Base-by-base conservation (phyloP, 257 asterid species). In the Eucommia ulmoides region DNA sequence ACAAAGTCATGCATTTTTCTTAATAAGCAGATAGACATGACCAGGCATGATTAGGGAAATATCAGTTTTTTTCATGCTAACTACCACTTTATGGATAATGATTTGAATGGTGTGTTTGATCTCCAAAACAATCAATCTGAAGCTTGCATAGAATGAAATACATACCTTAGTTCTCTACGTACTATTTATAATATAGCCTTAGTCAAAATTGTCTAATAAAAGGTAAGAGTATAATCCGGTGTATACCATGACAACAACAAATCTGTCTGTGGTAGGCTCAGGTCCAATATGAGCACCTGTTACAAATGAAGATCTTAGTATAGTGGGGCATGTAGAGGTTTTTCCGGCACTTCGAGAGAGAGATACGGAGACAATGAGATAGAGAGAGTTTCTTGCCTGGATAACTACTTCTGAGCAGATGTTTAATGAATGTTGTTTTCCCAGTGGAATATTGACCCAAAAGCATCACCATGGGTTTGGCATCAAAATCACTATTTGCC, bases 401-500 rank as follows among this genome's bases (percentile, higher is more conserved):
- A 65, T 89, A 89, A 59, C 74, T 78, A 61, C 69, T 56, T 65
- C 79, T 70, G 23, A 89, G 98, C 72, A 89, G 67, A 78, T 89
- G 98, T 58, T 89, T 89, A 49, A 89, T 89, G 71, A 89, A 89
- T 60, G 98, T 89, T 17, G 98, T 89, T 69, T 89, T 89, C 51
- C 98, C 98, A 2, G 98, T 85, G 49, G 96, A 89, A 64, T 89
- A 89, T 59, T 89, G 98, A 55, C 98, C 98, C 82, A 89, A 65
- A 52, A 89, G 83, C 98, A 89, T 89, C 73, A 89, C 98, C 98
- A 89, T 89, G 18, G 98, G 96, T 73, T 85, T 85, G 57, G 96
- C 94, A 69, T 89, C 98, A 68, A 89, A 89, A 61, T 89, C 98
- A 71, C 96, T 89, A 67, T 79, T 80, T 52, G 78, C 25, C 73